Percentiles rank a stretch among this genome's conserved stretches.
Evolutionary conservation across 768 basidiomycete genomes (phyloP).

Genomic region (Rhodosporidiobolus sp.): DNA sequence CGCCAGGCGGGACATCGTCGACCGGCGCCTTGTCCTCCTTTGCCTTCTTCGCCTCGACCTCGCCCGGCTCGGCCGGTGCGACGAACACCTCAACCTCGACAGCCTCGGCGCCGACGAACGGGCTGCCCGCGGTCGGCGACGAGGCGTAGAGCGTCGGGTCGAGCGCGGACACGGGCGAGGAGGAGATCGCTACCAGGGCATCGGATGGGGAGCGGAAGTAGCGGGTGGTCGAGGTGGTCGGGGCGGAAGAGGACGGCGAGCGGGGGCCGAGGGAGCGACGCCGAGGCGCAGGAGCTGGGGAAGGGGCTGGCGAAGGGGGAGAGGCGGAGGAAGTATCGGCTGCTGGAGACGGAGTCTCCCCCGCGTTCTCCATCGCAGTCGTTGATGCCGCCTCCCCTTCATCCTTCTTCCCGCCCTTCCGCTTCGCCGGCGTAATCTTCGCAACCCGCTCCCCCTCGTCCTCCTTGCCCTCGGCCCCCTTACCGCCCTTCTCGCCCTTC

Average conservation of each 20-base stretch:
- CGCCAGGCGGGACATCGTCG: not conserved
- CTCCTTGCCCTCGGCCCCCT: not conserved
- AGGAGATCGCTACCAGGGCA: not conserved
- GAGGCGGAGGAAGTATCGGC: not conserved
- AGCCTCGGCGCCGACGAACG: not conserved
- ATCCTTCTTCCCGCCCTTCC: not conserved
- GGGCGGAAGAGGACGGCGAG: not conserved
- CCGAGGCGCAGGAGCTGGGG: not conserved
- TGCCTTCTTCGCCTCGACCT: not conserved
- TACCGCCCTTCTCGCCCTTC: no score
- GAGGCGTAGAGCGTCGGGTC: constrained; percentile 28
- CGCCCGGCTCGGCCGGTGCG: not conserved
- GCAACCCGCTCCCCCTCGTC: not conserved
- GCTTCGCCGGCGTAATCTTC: not conserved
- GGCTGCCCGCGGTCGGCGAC: not conserved
- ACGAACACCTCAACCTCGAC: not conserved
- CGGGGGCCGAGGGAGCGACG: not conserved
- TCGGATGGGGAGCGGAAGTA: not conserved
- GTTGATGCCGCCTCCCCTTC: not conserved
- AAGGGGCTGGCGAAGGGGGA: not conserved
- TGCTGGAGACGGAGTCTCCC: not conserved
- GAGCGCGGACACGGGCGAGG: not conserved
- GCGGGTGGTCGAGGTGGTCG: not conserved
- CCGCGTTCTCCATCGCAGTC: not conserved
- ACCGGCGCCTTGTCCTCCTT: not conserved